These are phyloP conservation scores for Chaetoceros muelleri DNA, from an alignment of 108 stramenopile genomes.

Conservation along the genomic window DNA sequence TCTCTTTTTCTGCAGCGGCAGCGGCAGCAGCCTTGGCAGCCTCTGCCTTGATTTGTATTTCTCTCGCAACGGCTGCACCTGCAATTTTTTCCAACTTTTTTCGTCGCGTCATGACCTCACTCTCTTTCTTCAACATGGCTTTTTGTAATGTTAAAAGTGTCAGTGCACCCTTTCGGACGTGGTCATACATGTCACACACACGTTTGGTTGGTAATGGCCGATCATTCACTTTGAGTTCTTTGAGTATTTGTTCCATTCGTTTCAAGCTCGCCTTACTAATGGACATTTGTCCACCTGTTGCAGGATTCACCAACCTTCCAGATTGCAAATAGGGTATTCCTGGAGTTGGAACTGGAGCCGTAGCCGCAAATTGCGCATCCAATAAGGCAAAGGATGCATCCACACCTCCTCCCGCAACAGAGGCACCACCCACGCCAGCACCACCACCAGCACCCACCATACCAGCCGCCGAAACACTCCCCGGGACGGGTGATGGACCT, in stretches of 20 bases:
- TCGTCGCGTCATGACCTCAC: slow-evolving; percentile 42
- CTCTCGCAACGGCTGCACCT: slow-evolving; percentile 10
- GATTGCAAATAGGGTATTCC: slow-evolving; percentile 82
- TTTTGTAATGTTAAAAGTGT: slow-evolving; percentile 71
- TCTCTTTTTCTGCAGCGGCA: slow-evolving; percentile 7
- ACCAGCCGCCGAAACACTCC: background rate
- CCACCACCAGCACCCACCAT: slow-evolving; percentile 3
- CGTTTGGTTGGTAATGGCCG: slow-evolving; percentile 68
- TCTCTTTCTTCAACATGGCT: slow-evolving; percentile 61
- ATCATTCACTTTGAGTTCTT: slow-evolving; percentile 51
- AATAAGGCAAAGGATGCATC: slow-evolving; percentile 17
- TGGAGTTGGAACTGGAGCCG: slow-evolving; percentile 66
- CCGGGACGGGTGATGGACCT: slow-evolving; percentile 20
- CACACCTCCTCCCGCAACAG: background rate
- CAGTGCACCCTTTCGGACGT: slow-evolving; percentile 67
- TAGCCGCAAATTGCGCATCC: slow-evolving; percentile 37
- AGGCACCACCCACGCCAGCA: slow-evolving; percentile 2
- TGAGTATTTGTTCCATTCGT: slow-evolving; percentile 60
- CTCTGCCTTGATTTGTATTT: background rate
- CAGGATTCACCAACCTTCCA: slow-evolving; percentile 64
- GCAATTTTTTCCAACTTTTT: slow-evolving; percentile 30
- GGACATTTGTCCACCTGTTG: slow-evolving; percentile 44
- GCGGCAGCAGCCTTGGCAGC: slow-evolving; percentile 10
- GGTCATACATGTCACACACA: slow-evolving; percentile 81
- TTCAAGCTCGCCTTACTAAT: slow-evolving; percentile 66